Base-by-base conservation (phyloP, 2,329 filamentous ascomycete species). In the Colletotrichum liriopes region DNA sequence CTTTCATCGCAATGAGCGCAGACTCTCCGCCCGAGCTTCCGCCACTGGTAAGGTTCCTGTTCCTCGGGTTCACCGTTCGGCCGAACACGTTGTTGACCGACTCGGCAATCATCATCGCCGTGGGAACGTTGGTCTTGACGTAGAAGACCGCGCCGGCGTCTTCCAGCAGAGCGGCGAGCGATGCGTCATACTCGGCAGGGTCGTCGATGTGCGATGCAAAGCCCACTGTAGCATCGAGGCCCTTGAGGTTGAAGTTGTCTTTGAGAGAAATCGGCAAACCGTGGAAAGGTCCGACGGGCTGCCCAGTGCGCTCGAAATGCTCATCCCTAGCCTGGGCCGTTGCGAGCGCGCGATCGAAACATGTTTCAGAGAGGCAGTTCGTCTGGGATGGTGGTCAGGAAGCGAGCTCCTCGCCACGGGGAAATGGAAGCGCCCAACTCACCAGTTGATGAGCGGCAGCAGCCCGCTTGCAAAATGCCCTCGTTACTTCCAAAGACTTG, bases 71-170 rank as follows among this genome's bases (percentile, higher is more conserved):
- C 29, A 89, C 78, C 0, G 90, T 92, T 16, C 90, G 85, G 11
- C 91, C 92, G 75, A 90, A 90, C 2, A 89, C 84, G 75, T 92
- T 91, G 80, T 93, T 93, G 20, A 91, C 88, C 1, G 86, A 88
- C 77, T 93, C 91, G 16, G 90, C 87, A 63, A 92, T 91, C 91
- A 93, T 92, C 86, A 92, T 91, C 16, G 90, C 89, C 1, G 89
- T 91, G 0, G 88, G 87, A 5, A 89, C 84, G 74, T 87, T 89
- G 0, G 88, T 90, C 81, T 90, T 89, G 74, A 87, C 86, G 76
- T 88, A 89, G 73, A 88, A 83, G 37, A 90, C 82, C 14, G 88
- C 88, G 6, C 89, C 89, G 3, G 85, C 83, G 0, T 77, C 80
- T 52, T 83, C 78, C 0, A 90, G 81, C 1, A 89, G 73, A 11